Percentiles rank a stretch among this genome's conserved stretches.
phyloP scores from a whole-genome alignment of 2,329 filamentous ascomycete species.

The Aspergillus caelatus region DNA sequence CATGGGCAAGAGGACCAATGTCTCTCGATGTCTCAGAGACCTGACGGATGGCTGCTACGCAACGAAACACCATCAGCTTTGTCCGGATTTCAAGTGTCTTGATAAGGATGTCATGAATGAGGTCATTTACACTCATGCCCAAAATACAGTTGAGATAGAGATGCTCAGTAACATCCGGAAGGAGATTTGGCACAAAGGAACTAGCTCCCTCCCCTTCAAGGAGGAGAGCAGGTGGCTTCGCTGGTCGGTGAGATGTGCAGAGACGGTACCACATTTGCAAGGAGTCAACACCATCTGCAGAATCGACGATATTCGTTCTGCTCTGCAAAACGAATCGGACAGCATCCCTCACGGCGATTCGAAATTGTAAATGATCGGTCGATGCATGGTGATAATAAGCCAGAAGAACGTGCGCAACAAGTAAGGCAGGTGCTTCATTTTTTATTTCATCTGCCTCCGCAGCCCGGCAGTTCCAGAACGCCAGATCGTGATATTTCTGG shows the following conservation, averaged over 20 bases:
- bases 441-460: neutral
- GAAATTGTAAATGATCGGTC: constrained; percentile 15
- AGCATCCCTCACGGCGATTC: constrained; percentile 15
- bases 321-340: constrained; percentile 13
- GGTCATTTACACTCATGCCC: constrained; percentile 22
- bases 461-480: constrained; percentile 1
- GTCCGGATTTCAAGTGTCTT: constrained; percentile 24
- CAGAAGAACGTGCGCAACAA: constrained; percentile 11
- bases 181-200: constrained; percentile 10
- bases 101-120: constrained; percentile 27
- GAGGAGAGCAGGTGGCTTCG: constrained; percentile 20
- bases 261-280: constrained; percentile 28
- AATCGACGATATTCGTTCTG: neutral
- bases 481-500: constrained; percentile 11
- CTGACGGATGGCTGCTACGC: constrained; percentile 9
- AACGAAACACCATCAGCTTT: constrained; percentile 19
- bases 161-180: constrained; percentile 16
- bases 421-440: neutral
- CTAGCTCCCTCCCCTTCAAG: constrained; percentile 21
- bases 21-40: constrained; percentile 10
- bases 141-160: constrained; percentile 20
- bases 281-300: neutral
- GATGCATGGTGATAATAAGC: constrained; percentile 22
- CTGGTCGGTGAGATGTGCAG: constrained; percentile 20
- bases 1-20: constrained; percentile 9